These are phyloP conservation scores for Allantophomopsis cytisporea DNA, from an alignment of 2,329 filamentous ascomycete genomes.

Conservation along the genomic window DNA sequence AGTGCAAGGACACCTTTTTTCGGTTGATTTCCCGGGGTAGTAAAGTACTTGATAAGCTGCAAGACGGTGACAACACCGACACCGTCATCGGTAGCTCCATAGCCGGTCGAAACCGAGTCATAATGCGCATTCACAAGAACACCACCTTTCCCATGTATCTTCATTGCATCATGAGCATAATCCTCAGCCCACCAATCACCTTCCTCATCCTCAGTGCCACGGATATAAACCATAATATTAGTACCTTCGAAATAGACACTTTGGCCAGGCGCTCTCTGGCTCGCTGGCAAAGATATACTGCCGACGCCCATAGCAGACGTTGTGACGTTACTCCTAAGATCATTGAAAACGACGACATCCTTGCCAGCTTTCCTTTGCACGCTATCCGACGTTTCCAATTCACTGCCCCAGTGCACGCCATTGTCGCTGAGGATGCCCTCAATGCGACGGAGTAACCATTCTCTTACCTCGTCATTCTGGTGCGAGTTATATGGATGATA, in stretches of 20 bases:
- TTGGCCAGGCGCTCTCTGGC: conserved; percentile 16
- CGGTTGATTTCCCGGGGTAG: conserved; percentile 54
- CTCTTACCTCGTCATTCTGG: conserved; percentile 66
- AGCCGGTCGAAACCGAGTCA: conserved; percentile 78
- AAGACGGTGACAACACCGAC: conserved; percentile 78
- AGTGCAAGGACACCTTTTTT: conserved; percentile 71
- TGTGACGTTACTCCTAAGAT: conserved; percentile 67
- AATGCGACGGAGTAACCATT: conserved; percentile 62
- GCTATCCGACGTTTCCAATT: conserved; percentile 1
- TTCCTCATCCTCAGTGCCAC: conserved; percentile 61
- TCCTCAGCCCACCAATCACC: conserved; percentile 58
- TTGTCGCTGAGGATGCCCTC: conserved; percentile 55
- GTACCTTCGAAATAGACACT: conserved; percentile 81
- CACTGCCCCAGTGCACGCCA: conserved; percentile 27
- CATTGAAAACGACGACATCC: conserved; percentile 51
- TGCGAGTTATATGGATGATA: conserved; percentile 87
- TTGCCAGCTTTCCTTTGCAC: conserved; percentile 4
- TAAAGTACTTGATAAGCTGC: conserved; percentile 80
- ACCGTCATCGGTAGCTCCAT: conserved; percentile 87
- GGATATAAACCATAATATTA: conserved; percentile 86
- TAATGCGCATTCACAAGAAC: conserved; percentile 93
- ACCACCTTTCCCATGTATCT: conserved; percentile 49
- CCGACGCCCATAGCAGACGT: conserved; percentile 35
- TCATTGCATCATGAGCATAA: conserved; percentile 22
- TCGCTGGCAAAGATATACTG: conserved; percentile 19